Conservation (phyloP, 2,329 filamentous ascomycete species). For the Huntiella bhutanensis region DNA sequence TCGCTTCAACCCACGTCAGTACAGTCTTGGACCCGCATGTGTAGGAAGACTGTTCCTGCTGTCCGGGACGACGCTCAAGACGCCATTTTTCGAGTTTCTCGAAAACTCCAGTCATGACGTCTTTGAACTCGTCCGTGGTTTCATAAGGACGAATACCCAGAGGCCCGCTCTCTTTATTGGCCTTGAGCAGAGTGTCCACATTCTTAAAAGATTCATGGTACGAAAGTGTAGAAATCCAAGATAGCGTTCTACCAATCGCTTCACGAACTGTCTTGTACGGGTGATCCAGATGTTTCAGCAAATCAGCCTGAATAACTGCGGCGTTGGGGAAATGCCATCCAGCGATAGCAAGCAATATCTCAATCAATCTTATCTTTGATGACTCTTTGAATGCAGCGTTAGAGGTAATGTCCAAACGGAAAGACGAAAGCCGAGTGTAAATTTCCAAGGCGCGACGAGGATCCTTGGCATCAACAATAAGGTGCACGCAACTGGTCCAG, state of each 20-base stretch:
- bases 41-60: conserved; percentile 85
- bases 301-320: conserved; percentile 73
- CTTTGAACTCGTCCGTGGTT: conserved; percentile 53
- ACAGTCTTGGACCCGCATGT: conserved; percentile 94
- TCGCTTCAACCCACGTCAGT: conserved; percentile 82
- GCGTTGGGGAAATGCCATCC: conserved; percentile 95
- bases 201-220: conserved; percentile 89
- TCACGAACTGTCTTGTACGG: conserved; percentile 96
- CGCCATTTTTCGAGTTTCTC: conserved; percentile 71
- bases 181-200: conserved; percentile 53
- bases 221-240: conserved; percentile 71
- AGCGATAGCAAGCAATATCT: conserved; percentile 68
- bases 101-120: conserved; percentile 59
- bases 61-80: conserved; percentile 61
- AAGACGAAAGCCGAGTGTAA: conserved; percentile 61
- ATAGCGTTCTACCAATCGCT: conserved; percentile 76
- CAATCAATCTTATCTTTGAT: conserved; percentile 79
- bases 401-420: conserved; percentile 81
- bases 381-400: conserved; percentile 98
- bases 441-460: conserved; percentile 75
- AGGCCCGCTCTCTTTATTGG: conserved; percentile 62
- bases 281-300: conserved; percentile 80
- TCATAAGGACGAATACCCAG: conserved; percentile 72
- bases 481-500: conserved; percentile 85
- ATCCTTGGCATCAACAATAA: conserved; percentile 75